These are phyloP conservation scores for Cyclanthera cordifolia DNA, from an alignment of 306 rosid genomes.

Conservation along the genomic window DNA sequence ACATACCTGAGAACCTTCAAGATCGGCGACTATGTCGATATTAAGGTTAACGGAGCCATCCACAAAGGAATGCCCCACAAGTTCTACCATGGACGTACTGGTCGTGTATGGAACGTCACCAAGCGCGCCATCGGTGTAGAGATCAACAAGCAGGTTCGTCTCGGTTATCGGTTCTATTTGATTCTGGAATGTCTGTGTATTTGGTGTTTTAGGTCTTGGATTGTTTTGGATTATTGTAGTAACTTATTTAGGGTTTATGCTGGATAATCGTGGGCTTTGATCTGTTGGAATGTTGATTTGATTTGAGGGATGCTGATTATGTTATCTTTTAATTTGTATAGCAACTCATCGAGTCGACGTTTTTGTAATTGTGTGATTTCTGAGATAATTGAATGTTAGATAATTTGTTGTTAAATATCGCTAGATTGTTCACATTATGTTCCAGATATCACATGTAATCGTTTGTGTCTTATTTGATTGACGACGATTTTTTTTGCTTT, in stretches of 20 bases:
- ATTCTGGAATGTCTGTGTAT: neutral
- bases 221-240: neutral
- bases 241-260: neutral
- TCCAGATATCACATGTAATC: too few relatives aligned
- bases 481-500: too few relatives aligned
- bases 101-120: constrained; percentile 90
- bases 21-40: constrained; percentile 70
- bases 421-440: neutral
- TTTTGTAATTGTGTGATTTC: neutral
- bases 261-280: neutral
- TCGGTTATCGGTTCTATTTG: neutral
- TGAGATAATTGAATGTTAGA: neutral
- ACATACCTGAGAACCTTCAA: constrained; percentile 64
- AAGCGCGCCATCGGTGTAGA: constrained; percentile 94
- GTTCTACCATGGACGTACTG: constrained; percentile 96
- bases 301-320: neutral
- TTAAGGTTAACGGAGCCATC: constrained; percentile 84
- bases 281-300: neutral
- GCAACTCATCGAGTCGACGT: neutral
- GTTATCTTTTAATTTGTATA: neutral
- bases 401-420: too few relatives aligned
- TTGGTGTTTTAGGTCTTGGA: neutral
- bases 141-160: constrained; percentile 70
- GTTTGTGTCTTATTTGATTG: too few relatives aligned
- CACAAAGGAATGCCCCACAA: constrained; percentile 99